A percentile compares a stretch with the other conserved stretches of the same genome.
Conservation (phyloP, 2,329 filamentous ascomycete species). For the Botrytis galanthina region DNA sequence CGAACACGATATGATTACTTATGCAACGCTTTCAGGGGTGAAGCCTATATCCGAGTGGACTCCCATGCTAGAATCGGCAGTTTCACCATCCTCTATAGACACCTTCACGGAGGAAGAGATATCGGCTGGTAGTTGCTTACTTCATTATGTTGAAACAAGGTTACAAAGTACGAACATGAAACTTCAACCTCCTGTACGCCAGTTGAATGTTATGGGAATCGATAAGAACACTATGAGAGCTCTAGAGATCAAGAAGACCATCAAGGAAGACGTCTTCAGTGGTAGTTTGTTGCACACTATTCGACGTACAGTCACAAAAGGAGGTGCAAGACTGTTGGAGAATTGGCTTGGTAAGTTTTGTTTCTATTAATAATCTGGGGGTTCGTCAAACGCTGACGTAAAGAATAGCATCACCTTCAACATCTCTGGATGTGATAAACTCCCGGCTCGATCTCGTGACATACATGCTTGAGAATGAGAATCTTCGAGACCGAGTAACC, state of each 20-base stretch:
- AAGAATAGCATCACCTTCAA: constrained; percentile 69
- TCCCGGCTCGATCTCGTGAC: constrained; percentile 78
- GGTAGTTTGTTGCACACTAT: constrained; percentile 91
- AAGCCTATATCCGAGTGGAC: constrained; percentile 58
- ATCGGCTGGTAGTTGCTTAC: constrained; percentile 72
- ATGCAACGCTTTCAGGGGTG: constrained; percentile 50
- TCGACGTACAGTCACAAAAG: constrained; percentile 84
- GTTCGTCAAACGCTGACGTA: constrained; percentile 18
- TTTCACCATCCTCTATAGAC: constrained; percentile 52
- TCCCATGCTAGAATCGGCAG: constrained; percentile 71
- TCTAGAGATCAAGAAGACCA: constrained; percentile 83
- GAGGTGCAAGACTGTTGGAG: constrained; percentile 78
- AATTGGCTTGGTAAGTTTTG: constrained; percentile 68
- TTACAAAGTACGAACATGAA: constrained; percentile 76
- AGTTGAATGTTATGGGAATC: constrained; percentile 81
- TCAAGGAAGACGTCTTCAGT: constrained; percentile 72
- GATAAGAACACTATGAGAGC: constrained; percentile 89
- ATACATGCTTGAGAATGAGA: constrained; percentile 63
- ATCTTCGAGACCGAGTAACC: constrained; percentile 68
- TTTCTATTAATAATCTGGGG: not conserved
- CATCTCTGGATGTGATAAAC: constrained; percentile 76
- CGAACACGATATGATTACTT: constrained; percentile 74
- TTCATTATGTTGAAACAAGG: constrained; percentile 79
- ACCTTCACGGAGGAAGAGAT: constrained; percentile 69
- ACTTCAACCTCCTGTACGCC: constrained; percentile 76